phyloP scores from a whole-genome alignment of 2,329 filamentous ascomycete species.

The Coleophoma crateriformis region DNA sequence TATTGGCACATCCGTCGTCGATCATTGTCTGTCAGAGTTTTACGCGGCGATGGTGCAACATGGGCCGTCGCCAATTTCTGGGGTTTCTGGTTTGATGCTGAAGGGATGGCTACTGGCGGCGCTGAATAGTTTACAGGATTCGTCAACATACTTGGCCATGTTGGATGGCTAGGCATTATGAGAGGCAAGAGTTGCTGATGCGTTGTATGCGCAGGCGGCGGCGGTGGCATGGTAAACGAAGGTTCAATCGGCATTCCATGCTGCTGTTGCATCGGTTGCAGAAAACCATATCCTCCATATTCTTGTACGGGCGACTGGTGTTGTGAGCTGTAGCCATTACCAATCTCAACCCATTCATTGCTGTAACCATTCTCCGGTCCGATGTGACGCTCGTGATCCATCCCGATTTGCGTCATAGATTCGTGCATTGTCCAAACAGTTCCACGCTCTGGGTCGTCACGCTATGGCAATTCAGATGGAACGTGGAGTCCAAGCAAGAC shows the following conservation, averaged over 20 bases:
- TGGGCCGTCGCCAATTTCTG: slow-evolving; percentile 44
- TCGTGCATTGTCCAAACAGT: slow-evolving; percentile 25
- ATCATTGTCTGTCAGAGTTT: slow-evolving; percentile 87
- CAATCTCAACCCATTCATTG: slow-evolving; percentile 52
- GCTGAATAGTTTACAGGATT: slow-evolving; percentile 62
- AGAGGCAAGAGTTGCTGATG: slow-evolving; percentile 60
- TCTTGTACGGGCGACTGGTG: slow-evolving; percentile 66
- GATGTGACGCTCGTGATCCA: slow-evolving; percentile 26
- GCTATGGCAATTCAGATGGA: slow-evolving; percentile 13
- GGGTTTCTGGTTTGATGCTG: slow-evolving; percentile 31
- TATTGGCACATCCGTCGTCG: slow-evolving; percentile 91
- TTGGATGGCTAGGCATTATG: slow-evolving; percentile 60
- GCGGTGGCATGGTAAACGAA: slow-evolving; percentile 49
- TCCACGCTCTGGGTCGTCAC: slow-evolving; percentile 6
- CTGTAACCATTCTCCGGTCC: slow-evolving; percentile 30
- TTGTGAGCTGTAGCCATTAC: slow-evolving; percentile 40
- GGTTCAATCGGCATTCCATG: slow-evolving; percentile 56
- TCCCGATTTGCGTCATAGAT: slow-evolving; percentile 27
- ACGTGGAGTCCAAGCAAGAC: slow-evolving; percentile 10
- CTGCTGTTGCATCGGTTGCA: slow-evolving; percentile 49
- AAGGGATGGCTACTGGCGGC: slow-evolving; percentile 49
- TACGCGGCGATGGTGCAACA: slow-evolving; percentile 62
- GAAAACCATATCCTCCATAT: slow-evolving; percentile 60
- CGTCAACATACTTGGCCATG: slow-evolving; percentile 80
- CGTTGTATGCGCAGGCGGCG: slow-evolving; percentile 43